Evolutionary conservation across 1,139 yeast species (phyloP), one percentile per base, ranked within the genome.

Genomic region (Candida gigantensis): DNA sequence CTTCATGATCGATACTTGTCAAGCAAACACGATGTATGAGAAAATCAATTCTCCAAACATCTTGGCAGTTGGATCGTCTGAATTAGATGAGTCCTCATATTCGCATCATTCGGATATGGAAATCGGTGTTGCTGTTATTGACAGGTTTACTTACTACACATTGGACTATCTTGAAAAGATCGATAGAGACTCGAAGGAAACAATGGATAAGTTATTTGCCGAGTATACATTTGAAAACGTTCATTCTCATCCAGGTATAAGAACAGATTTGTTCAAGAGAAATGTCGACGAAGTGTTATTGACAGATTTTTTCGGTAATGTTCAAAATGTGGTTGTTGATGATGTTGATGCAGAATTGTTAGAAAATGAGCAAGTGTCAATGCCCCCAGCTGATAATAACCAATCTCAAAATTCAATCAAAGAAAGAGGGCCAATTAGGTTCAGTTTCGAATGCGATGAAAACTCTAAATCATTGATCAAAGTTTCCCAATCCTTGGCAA

Each of bases 1-100:
- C 55, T 92, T 92, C 62, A 92, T 92, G 97, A 86, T 92, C 47
- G 99, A 92, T 59, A 92, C 99, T 0, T 92, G 99, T 58, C 98
- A 92, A 65, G 98, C 98, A 20, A 92, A 92, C 61, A 88, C 98
- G 13, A 92, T 92, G 98, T 92, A 86, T 62, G 84, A 94, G 40
- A 77, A 85, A 55, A 83, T 90, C 56, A 89, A 89, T 57, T 85
- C 96, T 7, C 98, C 98, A 26, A 90, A 92, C 57, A 79, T 92
- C 32, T 67, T 92, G 40, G 89, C 97, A 0, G 95, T 92, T 30
- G 99, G 98, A 0, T 88, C 97, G 1, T 84, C 95, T n/a, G 84
- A 74, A 48, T 48, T 88, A 8, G 96, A 85, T 39, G 97, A 94
- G 60, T 83, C 92, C 36, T 87, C 96, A 1, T 92, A 90, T 57